phyloP scores from a whole-genome alignment of 306 rosid species.

The Pyrus betulifolia region DNA sequence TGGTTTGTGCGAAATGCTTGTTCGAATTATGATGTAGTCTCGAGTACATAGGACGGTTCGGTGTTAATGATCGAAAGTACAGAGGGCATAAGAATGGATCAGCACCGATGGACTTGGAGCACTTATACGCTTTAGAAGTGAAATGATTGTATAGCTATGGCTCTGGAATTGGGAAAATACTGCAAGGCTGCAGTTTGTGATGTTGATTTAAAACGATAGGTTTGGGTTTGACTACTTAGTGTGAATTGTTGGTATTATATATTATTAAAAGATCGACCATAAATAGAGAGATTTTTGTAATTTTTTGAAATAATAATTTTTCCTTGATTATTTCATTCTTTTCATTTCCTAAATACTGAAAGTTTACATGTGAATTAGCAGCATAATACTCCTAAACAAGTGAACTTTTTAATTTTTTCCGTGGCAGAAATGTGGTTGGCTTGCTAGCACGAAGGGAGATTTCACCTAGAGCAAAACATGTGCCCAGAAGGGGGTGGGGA shows the following conservation, averaged over 20 bases:
- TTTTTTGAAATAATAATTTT: no score
- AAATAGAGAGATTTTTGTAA: background rate
- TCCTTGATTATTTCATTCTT: no score
- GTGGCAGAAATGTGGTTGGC: conserved; percentile 37
- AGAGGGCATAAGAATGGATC: background rate
- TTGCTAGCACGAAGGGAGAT: conserved; percentile 40
- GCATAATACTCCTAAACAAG: no score
- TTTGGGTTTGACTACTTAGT: background rate
- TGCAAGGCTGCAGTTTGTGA: background rate
- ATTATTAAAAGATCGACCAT: background rate
- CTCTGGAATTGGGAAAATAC: background rate
- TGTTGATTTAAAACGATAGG: background rate
- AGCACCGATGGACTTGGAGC: background rate
- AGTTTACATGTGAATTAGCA: no score
- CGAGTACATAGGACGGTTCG: background rate
- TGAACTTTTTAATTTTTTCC: background rate
- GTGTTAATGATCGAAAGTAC: background rate
- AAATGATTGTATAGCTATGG: background rate
- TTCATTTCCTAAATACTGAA: no score
- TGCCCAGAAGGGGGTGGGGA: conserved; percentile 29
- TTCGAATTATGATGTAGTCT: background rate
- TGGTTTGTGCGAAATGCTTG: background rate
- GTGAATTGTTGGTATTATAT: background rate
- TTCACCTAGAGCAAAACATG: conserved; percentile 37
- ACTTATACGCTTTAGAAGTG: background rate